A percentile compares a stretch with the other conserved stretches of the same genome.
These are phyloP conservation scores for Rhizopus sp. DNA, from an alignment of 371 early-diverging fungal genomes.

Conservation along the genomic window DNA sequence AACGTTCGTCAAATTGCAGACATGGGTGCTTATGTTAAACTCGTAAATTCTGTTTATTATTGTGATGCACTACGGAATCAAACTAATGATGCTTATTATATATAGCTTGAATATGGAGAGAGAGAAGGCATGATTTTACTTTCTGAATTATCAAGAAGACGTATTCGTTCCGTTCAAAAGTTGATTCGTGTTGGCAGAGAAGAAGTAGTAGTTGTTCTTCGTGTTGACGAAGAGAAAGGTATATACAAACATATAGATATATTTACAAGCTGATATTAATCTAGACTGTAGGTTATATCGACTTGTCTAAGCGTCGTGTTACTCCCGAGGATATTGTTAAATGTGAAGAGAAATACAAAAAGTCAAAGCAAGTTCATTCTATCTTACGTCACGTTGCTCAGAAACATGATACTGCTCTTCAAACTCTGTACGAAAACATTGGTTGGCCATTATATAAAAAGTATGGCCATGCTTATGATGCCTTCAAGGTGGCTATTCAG, in stretches of 20 bases:
- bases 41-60: slow-evolving; percentile 49
- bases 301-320: slow-evolving; percentile 97
- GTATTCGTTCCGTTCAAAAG: slow-evolving; percentile 98
- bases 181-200: slow-evolving; percentile 96
- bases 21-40: slow-evolving; percentile 97
- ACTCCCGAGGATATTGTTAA: slow-evolving; percentile 94
- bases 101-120: slow-evolving; percentile 83
- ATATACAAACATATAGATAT: slow-evolving; percentile 3
- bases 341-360: slow-evolving; percentile 96
- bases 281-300: slow-evolving; percentile 87
- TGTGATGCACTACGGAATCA: background rate
- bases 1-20: slow-evolving; percentile 97
- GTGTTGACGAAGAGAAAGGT: slow-evolving; percentile 99
- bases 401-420: slow-evolving; percentile 78
- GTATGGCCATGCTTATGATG: slow-evolving; percentile 98
- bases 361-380: slow-evolving; percentile 92
- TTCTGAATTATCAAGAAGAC: slow-evolving; percentile 95
- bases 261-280: background rate
- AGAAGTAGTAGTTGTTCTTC: slow-evolving; percentile 96
- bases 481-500: slow-evolving; percentile 93
- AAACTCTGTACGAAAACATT: slow-evolving; percentile 87
- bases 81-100: slow-evolving; percentile 1
- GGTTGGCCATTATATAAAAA: slow-evolving; percentile 98
- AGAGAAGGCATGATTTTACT: slow-evolving; percentile 98
- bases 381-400: slow-evolving; percentile 93